phyloP scores from a whole-genome alignment of 2,329 filamentous ascomycete genomes.

The Tolypocladium sp. region DNA sequence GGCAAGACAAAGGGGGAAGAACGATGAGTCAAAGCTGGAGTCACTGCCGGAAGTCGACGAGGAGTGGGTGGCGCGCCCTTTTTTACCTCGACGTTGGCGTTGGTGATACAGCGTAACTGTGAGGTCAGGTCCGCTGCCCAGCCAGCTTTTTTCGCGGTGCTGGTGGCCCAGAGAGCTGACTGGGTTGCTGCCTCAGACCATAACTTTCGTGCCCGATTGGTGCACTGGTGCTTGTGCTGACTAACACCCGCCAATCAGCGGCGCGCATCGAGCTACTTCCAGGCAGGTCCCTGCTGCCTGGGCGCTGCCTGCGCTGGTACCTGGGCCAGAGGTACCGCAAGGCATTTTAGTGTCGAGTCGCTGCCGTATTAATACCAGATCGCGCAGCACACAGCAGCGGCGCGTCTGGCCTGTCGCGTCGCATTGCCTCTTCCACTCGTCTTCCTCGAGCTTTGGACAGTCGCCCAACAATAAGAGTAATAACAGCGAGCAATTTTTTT shows the following conservation, averaged over 20 bases:
- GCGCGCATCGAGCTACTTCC: constrained; percentile 7
- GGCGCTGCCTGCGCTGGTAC: constrained; percentile 14
- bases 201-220: constrained; percentile 21
- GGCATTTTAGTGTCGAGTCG: too few species aligned
- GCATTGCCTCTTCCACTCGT: background rate
- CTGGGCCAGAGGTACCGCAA: constrained; percentile 10
- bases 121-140: constrained; percentile 6
- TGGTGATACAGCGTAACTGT: constrained; percentile 1
- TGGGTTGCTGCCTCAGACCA: constrained; percentile 26
- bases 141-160: constrained; percentile 21
- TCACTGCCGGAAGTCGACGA: constrained; percentile 8
- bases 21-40: constrained; percentile 5
- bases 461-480: background rate
- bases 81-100: constrained; percentile 14
- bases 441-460: background rate
- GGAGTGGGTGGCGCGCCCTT: constrained; percentile 16
- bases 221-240: constrained; percentile 8
- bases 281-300: constrained; percentile 21
- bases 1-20: constrained; percentile 6
- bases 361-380: background rate
- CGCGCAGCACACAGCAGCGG: constrained; percentile 1
- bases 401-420: constrained; percentile 5
- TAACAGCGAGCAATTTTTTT: background rate
- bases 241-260: constrained; percentile 20
- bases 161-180: constrained; percentile 5